Evolutionary conservation across 163 green algal genomes (phyloP).

Genomic region (Coccomyxa subellipsoidea): DNA sequence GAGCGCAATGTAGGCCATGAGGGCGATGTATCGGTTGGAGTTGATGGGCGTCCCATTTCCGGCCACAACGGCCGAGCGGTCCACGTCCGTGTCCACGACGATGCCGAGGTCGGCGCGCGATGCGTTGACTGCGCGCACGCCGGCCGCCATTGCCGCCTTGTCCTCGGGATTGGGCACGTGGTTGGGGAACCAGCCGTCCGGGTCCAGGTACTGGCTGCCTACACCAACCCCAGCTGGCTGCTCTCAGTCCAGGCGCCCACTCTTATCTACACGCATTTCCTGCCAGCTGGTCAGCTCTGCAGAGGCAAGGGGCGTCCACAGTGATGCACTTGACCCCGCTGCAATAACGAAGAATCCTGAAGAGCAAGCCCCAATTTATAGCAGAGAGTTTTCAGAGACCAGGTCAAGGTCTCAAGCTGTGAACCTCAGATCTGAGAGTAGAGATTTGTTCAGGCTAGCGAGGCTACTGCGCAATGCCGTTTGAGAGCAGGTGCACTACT

Average conservation of each 20-base stretch:
- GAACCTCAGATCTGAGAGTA: too few species aligned
- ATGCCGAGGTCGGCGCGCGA: slow-evolving; percentile 82
- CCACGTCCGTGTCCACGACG: slow-evolving; percentile 95
- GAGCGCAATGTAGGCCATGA: slow-evolving; percentile 80
- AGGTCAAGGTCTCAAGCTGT: too few species aligned
- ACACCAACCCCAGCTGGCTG: neutral
- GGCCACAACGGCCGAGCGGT: slow-evolving; percentile 79
- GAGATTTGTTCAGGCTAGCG: too few species aligned
- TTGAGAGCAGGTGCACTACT: too few species aligned
- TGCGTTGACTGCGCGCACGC: slow-evolving; percentile 9
- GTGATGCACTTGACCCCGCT: neutral
- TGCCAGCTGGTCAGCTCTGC: too few species aligned
- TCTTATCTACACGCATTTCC: too few species aligned
- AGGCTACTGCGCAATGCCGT: too few species aligned
- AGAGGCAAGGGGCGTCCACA: too few species aligned
- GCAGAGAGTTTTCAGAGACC: too few species aligned
- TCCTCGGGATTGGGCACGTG: slow-evolving; percentile 96
- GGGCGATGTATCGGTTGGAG: slow-evolving; percentile 77
- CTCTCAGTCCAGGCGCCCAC: too few species aligned
- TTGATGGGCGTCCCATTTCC: slow-evolving; percentile 67
- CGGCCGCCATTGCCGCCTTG: slow-evolving; percentile 73
- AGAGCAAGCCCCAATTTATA: too few species aligned
- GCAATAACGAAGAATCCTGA: neutral
- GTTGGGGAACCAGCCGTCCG: slow-evolving; percentile 92
- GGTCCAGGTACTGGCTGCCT: slow-evolving; percentile 85